Evolutionary conservation across 257 asterid species (phyloP), one percentile per base, ranked within the genome.

Genomic region (Cordia subcordata): DNA sequence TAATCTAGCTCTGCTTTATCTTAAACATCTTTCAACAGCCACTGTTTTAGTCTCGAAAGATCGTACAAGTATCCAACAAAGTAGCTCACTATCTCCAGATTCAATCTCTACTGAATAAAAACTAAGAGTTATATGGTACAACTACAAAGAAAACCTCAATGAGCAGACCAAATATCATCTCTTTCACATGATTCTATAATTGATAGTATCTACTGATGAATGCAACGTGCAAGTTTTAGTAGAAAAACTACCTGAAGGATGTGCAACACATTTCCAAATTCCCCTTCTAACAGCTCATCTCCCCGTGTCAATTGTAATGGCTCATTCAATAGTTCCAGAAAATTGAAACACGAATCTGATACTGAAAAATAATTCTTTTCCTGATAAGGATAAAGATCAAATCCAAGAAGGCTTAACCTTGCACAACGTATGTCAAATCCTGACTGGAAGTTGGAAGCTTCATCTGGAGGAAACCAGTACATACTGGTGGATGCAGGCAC

Each of bases 401-500:
- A 77, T 55, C 96, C 95, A 53, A 87, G 82, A 60, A 74, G 54
- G 63, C 71, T 77, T 68, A 91, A 75, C 75, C 96, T 84, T 70
- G 88, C 95, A 61, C 56, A 74, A 50, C 98, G 82, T 58, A 88
- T 79, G 62, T 88, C 87, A 66, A 88, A 88, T 62, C 96, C 96
- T n/a, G 81, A 77, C 63, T 35, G 72, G 72, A 80, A 81, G 46
- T 58, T 74, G 8, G 82, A 84, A 57, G 88, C 88, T 81, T 84
- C 81, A 58, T 83, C 84, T 0, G 96, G 95, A 57, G 96, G 98
- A 74, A 84, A 88, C 98, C 95, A 88, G 72, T 88, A 85, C 98
- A 91, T 91, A 60, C 79, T 79, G 38, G 61, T 76, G 56, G 96
- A 75, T 56, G 83, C 94, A 18, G 79, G 86, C 27, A 55, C 4